Evolutionary conservation across 345 rosid species (phyloP).

Genomic region (Cardamine chenopodiifolia): DNA sequence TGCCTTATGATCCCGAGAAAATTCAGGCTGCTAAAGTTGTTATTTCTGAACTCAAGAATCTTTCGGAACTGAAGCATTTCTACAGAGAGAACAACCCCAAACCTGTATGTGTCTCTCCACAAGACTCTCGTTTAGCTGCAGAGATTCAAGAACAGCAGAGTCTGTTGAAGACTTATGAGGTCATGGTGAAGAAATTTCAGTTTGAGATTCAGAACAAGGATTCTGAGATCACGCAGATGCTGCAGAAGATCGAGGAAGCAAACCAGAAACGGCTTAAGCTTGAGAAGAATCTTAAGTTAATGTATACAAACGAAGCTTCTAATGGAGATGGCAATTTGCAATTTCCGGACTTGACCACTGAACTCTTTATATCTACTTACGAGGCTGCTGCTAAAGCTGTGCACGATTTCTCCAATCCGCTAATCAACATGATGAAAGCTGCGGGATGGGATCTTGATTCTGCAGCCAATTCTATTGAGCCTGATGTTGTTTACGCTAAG

Average conservation of each 20-base stretch:
- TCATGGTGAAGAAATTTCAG: constrained; percentile 88
- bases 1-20: constrained; percentile 85
- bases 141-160: constrained; percentile 92
- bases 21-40: constrained; percentile 83
- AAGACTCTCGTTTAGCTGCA: constrained; percentile 86
- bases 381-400: constrained; percentile 76
- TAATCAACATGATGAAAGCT: constrained; percentile 92
- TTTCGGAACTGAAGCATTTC: constrained; percentile 78
- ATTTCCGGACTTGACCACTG: constrained; percentile 59
- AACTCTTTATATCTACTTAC: constrained; percentile 58
- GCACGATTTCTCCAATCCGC: constrained; percentile 80
- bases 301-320: constrained; percentile 64
- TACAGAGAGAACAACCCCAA: constrained; percentile 79
- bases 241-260: constrained; percentile 76
- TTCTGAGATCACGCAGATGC: constrained; percentile 72
- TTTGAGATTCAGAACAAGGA: constrained; percentile 90
- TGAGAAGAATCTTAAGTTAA: constrained; percentile 79
- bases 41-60: constrained; percentile 72
- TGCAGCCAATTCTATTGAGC: constrained; percentile 77
- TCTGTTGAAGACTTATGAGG: constrained; percentile 82
- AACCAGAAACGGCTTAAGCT: constrained; percentile 68
- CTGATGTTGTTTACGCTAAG: constrained; percentile 71
- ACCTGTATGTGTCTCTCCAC: constrained; percentile 68
- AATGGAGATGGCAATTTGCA: constrained; percentile 49
- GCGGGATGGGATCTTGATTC: constrained; percentile 95